Evolutionary conservation across 2,329 filamentous ascomycete genomes (phyloP).

Genomic region (Acrodontium crateriforme): DNA sequence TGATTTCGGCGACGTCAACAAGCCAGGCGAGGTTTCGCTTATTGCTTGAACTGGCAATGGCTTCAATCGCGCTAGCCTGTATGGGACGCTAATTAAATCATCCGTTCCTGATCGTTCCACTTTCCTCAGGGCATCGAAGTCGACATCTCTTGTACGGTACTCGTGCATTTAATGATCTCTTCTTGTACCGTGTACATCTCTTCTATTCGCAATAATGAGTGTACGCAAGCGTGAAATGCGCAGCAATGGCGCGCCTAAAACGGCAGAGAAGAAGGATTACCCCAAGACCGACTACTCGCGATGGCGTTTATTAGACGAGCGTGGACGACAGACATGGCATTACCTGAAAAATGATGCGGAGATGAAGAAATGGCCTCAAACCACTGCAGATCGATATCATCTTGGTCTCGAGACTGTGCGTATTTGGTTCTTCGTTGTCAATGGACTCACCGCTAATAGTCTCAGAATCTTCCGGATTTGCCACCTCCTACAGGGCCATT

Average conservation of each 20-base stretch:
- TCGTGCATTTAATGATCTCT: too few species aligned
- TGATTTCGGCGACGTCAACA: too few species aligned
- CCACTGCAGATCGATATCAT: conserved; percentile 76
- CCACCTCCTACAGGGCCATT: conserved; percentile 57
- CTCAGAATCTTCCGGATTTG: conserved; percentile 59
- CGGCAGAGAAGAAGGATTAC: conserved; percentile 2
- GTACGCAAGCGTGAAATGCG: conserved; percentile 8
- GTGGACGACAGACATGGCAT: conserved; percentile 84
- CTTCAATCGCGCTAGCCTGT: too few species aligned
- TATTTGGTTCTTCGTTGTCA: conserved; percentile 1
- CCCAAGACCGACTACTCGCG: conserved; percentile 56
- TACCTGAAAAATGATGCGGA: conserved; percentile 66
- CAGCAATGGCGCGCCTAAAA: conserved; percentile 10
- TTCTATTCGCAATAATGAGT: conserved; percentile 7
- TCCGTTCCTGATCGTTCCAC: too few species aligned
- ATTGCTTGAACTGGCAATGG: too few species aligned
- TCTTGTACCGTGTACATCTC: too few species aligned
- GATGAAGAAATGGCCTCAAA: conserved; percentile 68
- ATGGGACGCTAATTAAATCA: too few species aligned
- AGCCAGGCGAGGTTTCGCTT: too few species aligned
- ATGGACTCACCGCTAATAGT: background rate
- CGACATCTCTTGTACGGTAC: too few species aligned
- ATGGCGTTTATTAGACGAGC: conserved; percentile 76
- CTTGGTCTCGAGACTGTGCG: conserved; percentile 64
- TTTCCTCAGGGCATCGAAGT: too few species aligned